Evolutionary conservation across 2,329 filamentous ascomycete genomes (phyloP), one percentile per base, ranked within the genome.

Genomic region (Scedosporium dehoogii): DNA sequence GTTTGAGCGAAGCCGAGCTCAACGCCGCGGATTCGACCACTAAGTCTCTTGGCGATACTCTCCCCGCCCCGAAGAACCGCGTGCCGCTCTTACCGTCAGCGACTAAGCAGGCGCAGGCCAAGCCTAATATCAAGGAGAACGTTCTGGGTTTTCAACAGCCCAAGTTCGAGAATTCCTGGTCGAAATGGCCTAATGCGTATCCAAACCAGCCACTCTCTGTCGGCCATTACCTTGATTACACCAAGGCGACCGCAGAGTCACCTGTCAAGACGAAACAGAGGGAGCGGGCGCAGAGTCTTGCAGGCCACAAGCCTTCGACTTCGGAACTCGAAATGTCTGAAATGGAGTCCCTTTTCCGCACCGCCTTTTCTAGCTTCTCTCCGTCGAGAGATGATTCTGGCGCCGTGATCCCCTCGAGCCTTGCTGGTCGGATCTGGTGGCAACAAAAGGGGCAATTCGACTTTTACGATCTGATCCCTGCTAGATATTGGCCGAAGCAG

Each of bases 281-380:
- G 58, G 88, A 91, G 70, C 83, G 88, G 56, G 86, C 88, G 1
- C 78, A 91, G 67, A 91, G 88, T 68, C 78, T 83, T 69, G 86
- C 76, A 48, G 86, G 80, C 66, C 81, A 76, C 70, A 83, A 85
- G 73, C 82, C 81, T 4, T 81, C 81, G 2, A 73, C 77, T 4
- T 74, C 75, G 1, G 84, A 87, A 66, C 70, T 83, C 1, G 80
- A 89, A 69, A 78, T 84, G 67, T 82, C 84, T 3, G 88, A 88
- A 70, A 84, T 91, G 74, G 89, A 92, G 67, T 81, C 86, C 0
- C 76, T 92, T 9, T 93, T 92, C 70, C 82, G 88, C 33, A 85
- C 87, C 62, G 89, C 87, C 1, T 93, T 92, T 72, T 91, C 88
- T 0, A 89, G 87, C 69, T 93, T 92, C 71, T 90, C 90, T 5